Evolutionary conservation across 441 rosid genomes (phyloP).

Genomic region (Erodium chrysanthum): DNA sequence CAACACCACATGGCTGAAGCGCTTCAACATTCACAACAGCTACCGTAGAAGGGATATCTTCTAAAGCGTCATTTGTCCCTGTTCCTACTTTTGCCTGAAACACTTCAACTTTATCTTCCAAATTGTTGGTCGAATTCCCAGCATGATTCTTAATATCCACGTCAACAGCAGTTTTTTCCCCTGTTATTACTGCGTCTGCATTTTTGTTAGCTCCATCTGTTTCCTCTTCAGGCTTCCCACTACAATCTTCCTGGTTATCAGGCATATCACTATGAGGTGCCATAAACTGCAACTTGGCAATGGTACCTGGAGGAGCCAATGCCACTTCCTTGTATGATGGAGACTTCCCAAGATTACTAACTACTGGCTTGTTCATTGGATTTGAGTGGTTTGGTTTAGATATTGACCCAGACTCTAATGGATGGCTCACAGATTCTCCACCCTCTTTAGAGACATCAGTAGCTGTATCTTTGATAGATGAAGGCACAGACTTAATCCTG

Average conservation of each 20-base stretch:
- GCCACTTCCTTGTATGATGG: slow-evolving; percentile 99
- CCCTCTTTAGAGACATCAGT: slow-evolving; percentile 34
- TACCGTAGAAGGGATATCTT: slow-evolving; percentile 26
- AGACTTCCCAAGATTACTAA: slow-evolving; percentile 46
- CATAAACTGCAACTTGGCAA: slow-evolving; percentile 73
- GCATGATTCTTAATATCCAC: slow-evolving; percentile 30
- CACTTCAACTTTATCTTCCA: slow-evolving; percentile 27
- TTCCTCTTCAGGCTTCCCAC: slow-evolving; percentile 29
- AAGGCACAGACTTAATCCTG: slow-evolving; percentile 63
- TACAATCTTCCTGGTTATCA: slow-evolving; percentile 25
- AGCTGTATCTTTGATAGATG: slow-evolving; percentile 34
- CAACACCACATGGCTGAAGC: slow-evolving; percentile 29
- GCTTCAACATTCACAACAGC: slow-evolving; percentile 25
- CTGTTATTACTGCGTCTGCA: slow-evolving; percentile 23
- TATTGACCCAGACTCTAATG: slow-evolving; percentile 29
- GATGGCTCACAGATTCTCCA: slow-evolving; percentile 32
- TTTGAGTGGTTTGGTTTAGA: slow-evolving; percentile 16
- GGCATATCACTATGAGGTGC: slow-evolving; percentile 38
- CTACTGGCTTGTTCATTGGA: slow-evolving; percentile 56
- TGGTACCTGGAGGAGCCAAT: slow-evolving; percentile 90
- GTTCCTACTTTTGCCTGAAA: slow-evolving; percentile 34
- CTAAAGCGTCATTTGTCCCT: slow-evolving; percentile 29
- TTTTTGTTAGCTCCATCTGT: slow-evolving; percentile 30
- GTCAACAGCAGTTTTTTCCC: slow-evolving; percentile 20
- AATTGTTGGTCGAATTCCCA: slow-evolving; percentile 17